Evolutionary conservation across 2,329 filamentous ascomycete species (phyloP), one percentile per base, ranked within the genome.

Genomic region (Cadophora luteo-olivacea): DNA sequence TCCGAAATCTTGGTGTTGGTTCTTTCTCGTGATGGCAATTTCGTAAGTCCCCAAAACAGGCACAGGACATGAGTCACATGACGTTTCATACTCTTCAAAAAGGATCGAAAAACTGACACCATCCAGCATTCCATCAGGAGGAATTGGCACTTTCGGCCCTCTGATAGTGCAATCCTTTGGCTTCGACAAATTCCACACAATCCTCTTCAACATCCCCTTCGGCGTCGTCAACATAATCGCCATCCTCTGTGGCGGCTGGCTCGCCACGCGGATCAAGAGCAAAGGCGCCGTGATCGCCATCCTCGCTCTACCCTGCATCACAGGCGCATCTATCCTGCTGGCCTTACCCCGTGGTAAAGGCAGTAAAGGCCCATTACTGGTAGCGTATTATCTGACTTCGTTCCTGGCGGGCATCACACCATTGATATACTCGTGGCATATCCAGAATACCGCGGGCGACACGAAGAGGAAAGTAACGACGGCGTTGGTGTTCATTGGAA

Each of bases 401-500:
- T 83, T 88, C 8, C 88, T 89, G 60, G 85, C 87, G 0, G 88
- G 83, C 6, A 87, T 87, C 68, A 83, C 88, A 3, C 89, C 87
- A 0, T 78, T 89, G 36, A 85, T 89, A 48, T 89, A 87, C 72
- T 84, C 85, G 0, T 89, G 87, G 87, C 86, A 85, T 1, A 82
- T 85, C 0, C 86, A 87, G 69, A 90, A 90, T 70, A 89, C 89
- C 0, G 89, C 86, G 0, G 89, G 90, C 1, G 89, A 91, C 74
- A 92, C 89, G 0, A 92, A 92, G 79, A 86, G 87, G 69, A 91
- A 91, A 74, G 85, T 86, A 16, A 89, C 86, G 0, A 91, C 88
- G 0, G 88, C 84, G 19, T 81, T 90, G 8, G 81, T 92, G 0
- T 89, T 92, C 73, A 83, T 91, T 57, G 88, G 89, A 3, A 86